These are phyloP conservation scores for Yamadazyma triangularis DNA, from an alignment of 1,139 yeast species.

Conservation along the genomic window DNA sequence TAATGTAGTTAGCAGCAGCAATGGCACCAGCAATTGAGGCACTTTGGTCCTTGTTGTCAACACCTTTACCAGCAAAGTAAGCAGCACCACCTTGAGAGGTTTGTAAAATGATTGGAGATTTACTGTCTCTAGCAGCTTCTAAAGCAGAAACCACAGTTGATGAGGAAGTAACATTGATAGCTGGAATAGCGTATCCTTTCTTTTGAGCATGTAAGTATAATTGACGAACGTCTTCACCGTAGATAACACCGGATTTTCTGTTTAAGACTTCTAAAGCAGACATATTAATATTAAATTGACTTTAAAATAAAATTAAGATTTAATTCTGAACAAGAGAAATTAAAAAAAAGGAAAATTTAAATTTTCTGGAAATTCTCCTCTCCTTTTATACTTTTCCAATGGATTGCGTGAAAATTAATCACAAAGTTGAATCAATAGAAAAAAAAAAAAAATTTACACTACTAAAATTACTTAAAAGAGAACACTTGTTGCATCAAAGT, in stretches of 20 bases:
- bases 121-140: slow-evolving; percentile 97
- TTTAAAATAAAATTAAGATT: slow-evolving; percentile 2
- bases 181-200: slow-evolving; percentile 95
- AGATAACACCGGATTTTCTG: slow-evolving; percentile 96
- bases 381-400: slow-evolving; percentile 6
- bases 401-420: slow-evolving; percentile 2
- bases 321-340: neutral
- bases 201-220: slow-evolving; percentile 92
- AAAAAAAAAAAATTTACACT: no score
- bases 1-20: slow-evolving; percentile 98
- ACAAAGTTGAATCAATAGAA: neutral
- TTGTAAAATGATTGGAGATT: slow-evolving; percentile 95
- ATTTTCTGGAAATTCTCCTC: slow-evolving; percentile 3
- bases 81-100: slow-evolving; percentile 99
- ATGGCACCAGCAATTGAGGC: slow-evolving; percentile 94
- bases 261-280: slow-evolving; percentile 62
- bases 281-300: slow-evolving; percentile 20
- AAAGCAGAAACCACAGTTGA: slow-evolving; percentile 96
- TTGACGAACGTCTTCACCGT: slow-evolving; percentile 94
- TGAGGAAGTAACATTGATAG: slow-evolving; percentile 95
- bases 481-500: no score
- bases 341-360: slow-evolving; percentile 1
- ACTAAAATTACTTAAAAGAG: no score
- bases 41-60: slow-evolving; percentile 84
- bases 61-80: slow-evolving; percentile 99